phyloP scores from a whole-genome alignment of 2,329 filamentous ascomycete species.

The Fusarium oligoseptatum region DNA sequence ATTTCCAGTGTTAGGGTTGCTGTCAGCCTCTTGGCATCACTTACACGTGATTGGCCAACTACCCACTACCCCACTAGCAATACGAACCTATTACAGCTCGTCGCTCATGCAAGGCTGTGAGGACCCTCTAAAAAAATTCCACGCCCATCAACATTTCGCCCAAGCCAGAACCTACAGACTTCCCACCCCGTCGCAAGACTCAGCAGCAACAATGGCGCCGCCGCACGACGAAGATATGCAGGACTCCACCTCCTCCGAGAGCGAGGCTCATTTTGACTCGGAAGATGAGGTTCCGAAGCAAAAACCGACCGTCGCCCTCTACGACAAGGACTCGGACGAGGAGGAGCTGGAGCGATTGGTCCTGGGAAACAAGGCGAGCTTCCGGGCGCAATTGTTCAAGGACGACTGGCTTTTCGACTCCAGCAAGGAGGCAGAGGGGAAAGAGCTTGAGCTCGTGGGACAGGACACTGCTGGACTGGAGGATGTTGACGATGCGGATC shows the following conservation, averaged over 20 bases:
- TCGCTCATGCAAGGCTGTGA: constrained; percentile 48
- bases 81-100: constrained; percentile 31
- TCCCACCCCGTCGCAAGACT: constrained; percentile 15
- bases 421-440: constrained; percentile 52
- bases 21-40: constrained; percentile 34
- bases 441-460: constrained; percentile 53
- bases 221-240: constrained; percentile 48
- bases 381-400: constrained; percentile 78
- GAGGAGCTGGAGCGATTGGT: constrained; percentile 89
- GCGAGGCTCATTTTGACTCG: constrained; percentile 47
- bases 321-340: constrained; percentile 84
- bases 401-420: constrained; percentile 57
- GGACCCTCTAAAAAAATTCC: constrained; percentile 51
- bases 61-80: constrained; percentile 12
- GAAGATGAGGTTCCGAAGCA: constrained; percentile 46
- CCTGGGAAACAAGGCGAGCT: constrained; percentile 88
- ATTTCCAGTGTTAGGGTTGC: constrained; percentile 35
- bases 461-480: constrained; percentile 68
- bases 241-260: constrained; percentile 48
- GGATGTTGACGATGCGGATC: constrained; percentile 78
- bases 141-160: constrained; percentile 37
- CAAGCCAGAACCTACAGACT: constrained; percentile 30
- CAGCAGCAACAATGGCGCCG: constrained; percentile 49
- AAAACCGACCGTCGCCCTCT: constrained; percentile 49
- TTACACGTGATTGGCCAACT: constrained; percentile 35